Base-by-base conservation (phyloP, 768 basidiomycete species). In the Pilatotrama ljubarskyi region DNA sequence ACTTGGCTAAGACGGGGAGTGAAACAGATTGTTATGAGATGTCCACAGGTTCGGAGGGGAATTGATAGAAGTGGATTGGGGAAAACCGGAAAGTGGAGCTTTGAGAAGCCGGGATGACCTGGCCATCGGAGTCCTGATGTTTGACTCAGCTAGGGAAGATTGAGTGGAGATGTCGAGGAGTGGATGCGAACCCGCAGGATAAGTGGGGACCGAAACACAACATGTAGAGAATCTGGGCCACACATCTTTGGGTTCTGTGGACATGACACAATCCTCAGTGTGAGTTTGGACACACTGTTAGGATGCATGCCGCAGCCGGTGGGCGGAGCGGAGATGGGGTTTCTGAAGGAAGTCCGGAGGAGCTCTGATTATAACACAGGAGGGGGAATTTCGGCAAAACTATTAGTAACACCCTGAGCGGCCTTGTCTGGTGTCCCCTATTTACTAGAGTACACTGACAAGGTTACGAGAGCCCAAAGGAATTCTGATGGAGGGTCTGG, bases 241-340 rank as follows among this genome's bases (percentile, higher is more conserved):
- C 37, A 22, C 49, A 51, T n/a, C 49, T 51, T 37, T 18, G 5
- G 35, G 32, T 22, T 51, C 35, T 5, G 20, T 44, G 20, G 36
- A 51, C 49, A 51, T 51, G 49, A 37, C 32, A 18, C 37, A 35
- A 51, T n/a, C 35, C 49, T 37, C 36, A 51, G 49, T 37, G 36
- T 51, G 49, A 51, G 49, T 38, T 51, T 35, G n/a, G 49, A 51
- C 36, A 37, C 36, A 51, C 49, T 51, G 32, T 51, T 51, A 51
- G 49, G 36, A 51, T 35, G 20, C 36, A 14, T 37, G 32, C 32
- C 18, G 49, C 10, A 32, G 20, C 5, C 35, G 36, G 32, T 13
- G n/a, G 20, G 49, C 18, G 17, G 49, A 51, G n/a, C n/a, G 9
- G 35, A 36, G 49, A 11, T 6, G 36, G 20, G 20, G 49, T 32